phyloP scores from a whole-genome alignment of 2,329 filamentous ascomycete species.

The Lasiodiplodia sp. region DNA sequence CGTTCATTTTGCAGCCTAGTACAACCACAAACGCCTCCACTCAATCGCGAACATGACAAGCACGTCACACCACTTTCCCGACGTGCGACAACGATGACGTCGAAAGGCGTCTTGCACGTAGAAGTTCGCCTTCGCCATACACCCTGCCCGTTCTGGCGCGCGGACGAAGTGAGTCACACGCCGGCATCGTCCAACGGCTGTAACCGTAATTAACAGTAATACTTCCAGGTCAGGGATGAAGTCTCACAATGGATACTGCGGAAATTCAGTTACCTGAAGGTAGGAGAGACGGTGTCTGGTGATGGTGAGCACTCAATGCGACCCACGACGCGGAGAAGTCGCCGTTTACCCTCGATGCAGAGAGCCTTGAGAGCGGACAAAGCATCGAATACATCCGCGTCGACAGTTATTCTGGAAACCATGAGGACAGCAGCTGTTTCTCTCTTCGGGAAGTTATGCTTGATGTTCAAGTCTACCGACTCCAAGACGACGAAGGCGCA shows the following conservation, averaged over 20 bases:
- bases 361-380: constrained; percentile 37
- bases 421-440: constrained; percentile 35
- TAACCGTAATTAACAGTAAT: background rate
- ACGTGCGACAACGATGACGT: too few relatives aligned
- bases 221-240: constrained; percentile 44
- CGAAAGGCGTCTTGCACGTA: constrained; percentile 1
- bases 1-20: background rate
- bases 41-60: background rate
- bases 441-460: constrained; percentile 44
- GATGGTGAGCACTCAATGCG: constrained; percentile 36
- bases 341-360: constrained; percentile 31
- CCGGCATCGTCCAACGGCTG: too few relatives aligned
- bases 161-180: background rate
- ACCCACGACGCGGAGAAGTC: background rate
- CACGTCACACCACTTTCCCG: background rate
- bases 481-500: constrained; percentile 40
- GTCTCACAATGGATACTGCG: constrained; percentile 47
- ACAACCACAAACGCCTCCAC: background rate
- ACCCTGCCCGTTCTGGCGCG: background rate
- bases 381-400: constrained; percentile 47
- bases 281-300: constrained; percentile 44
- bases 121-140: constrained; percentile 14
- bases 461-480: constrained; percentile 53
- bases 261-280: constrained; percentile 43
- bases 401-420: constrained; percentile 47